These are phyloP conservation scores for Globisporangium parvum DNA, from an alignment of 352 stramenopile genomes.

Conservation along the genomic window DNA sequence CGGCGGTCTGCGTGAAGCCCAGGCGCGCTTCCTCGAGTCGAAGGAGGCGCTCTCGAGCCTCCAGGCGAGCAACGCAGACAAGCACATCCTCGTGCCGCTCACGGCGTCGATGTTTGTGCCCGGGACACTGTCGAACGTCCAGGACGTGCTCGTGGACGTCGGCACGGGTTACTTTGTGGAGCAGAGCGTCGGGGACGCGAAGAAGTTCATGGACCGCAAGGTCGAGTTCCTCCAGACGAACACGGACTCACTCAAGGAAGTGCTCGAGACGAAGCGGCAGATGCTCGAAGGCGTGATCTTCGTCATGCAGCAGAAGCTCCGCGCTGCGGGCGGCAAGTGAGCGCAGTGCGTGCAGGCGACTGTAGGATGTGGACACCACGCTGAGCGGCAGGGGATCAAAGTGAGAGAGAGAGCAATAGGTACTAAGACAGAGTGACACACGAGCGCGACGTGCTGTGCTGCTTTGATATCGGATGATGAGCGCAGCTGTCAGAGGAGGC, in stretches of 20 bases:
- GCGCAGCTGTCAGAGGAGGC: no score
- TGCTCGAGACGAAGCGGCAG: slow-evolving; percentile 73
- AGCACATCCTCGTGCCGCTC: slow-evolving; percentile 91
- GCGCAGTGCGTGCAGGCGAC: no score
- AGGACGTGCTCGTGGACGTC: slow-evolving; percentile 91
- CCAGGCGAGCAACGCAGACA: slow-evolving; percentile 45
- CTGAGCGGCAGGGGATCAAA: no score
- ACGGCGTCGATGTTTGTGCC: slow-evolving; percentile 94
- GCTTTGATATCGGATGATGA: no score
- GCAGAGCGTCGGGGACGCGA: slow-evolving; percentile 85
- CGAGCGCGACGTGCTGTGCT: neutral
- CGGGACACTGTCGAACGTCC: slow-evolving; percentile 79
- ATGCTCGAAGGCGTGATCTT: slow-evolving; percentile 78
- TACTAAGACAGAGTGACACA: neutral
- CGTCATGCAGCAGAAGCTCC: slow-evolving; percentile 84
- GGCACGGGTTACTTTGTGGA: slow-evolving; percentile 94
- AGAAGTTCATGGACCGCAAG: slow-evolving; percentile 91
- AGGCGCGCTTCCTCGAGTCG: slow-evolving; percentile 75
- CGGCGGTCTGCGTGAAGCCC: slow-evolving; percentile 59
- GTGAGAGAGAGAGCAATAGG: slow-evolving; percentile 10
- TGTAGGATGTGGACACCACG: no score
- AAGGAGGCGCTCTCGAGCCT: slow-evolving; percentile 67
- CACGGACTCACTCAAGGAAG: slow-evolving; percentile 89
- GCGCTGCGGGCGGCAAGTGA: slow-evolving; percentile 14
- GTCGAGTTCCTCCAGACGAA: slow-evolving; percentile 90